Evolutionary conservation across 805 yeast genomes (phyloP), one percentile per base, ranked within the genome.

Genomic region (Saccharomycopsis fibuligera): DNA sequence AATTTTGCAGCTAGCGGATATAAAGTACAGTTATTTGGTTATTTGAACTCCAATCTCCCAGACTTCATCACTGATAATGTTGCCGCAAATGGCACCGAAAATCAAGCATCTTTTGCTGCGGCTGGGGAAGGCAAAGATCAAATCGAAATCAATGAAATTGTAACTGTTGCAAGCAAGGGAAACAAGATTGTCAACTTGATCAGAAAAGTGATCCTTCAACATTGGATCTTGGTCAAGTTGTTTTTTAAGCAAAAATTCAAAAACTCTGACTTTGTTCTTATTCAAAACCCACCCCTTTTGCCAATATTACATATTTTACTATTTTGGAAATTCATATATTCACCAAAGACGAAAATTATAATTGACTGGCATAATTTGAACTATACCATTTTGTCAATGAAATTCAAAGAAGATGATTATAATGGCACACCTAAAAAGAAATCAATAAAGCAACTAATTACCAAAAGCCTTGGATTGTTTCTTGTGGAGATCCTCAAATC

Each of bases 301-400:
- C 99, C 99, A 0, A 69, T 88, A 2, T 65, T 93, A 14, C 75
- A 85, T 0, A 68, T 90, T 2, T 72, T 79, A 0, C 74, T 83
- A 1, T 21, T 81, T 1, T 79, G 76, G 60, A 74, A 76, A 49
- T 63, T 68, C 40, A 31, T 77, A 16, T 64, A 70, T 51, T 61
- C 78, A 38, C 74, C 77, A 10, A 72, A 79, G 2, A 70, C 90
- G 3, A 73, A 75, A 58, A 64, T 91, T 22, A 73, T 93, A 19
- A 77, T 93, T 43, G 99, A 93, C 65, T 93, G 99, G 99, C 99
- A 93, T 65, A 93, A 93, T 64, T 70, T 93, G 57, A 96, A 95
- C 36, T 91, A 78, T 63, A 77, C 95, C 1, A 86, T 93, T 24
- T 65, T 93, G 49, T 81, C 83, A 46, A 62, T 91, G 59, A 79